Base-by-base conservation (phyloP, 768 basidiomycete genomes). In the Hypsizygus marmoreus region DNA sequence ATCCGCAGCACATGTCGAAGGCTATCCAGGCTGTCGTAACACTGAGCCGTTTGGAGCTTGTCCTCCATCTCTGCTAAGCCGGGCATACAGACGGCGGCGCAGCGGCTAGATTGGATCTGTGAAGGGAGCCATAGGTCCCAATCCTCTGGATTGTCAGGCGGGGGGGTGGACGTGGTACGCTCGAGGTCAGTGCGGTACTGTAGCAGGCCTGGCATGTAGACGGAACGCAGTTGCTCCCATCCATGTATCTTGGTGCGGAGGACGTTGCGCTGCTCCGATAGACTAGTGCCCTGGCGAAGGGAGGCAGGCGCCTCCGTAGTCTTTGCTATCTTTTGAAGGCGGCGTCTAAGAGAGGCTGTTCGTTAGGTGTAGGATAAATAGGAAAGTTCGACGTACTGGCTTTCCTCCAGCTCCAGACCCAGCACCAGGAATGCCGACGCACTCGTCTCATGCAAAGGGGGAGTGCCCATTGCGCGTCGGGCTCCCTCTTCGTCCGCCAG, bases 41-140 rank as follows among this genome's bases (percentile, higher is more conserved):
- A 60, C 32, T 63, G 62, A 2, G 58, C 56, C 8, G 40, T 40
- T 0, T 55, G 55, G n/a, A 63, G 43, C 13, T 39, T 12, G 1
- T 48, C 47, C 43, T 66, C 64, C 16, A 59, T 53, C 1, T 37
- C 31, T 0, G 50, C 20, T 2, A 66, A 38, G 2, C 41, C 47
- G 0, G 14, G 4, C 0, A 45, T 2, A 11, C 47, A 51, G 2
- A 50, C 49, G n/a, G 22, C 25, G 7, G 25, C 19, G 1, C 54
- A 40, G 12, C 24, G 25, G 6, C 23, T 26, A 14, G 19, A 11
- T 2, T 40, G 37, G 25, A 58, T 31, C 10, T 37, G 44, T 11
- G 54, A 57, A 0, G 54, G 60, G 2, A 59, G 36, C 43, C 53
- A 51, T 0, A 61, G 45, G 4, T 40, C 38, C 14, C 36, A 31